Evolutionary conservation across 2,329 filamentous ascomycete species (phyloP), one percentile per base, ranked within the genome.

Genomic region (Myotisia sp.): DNA sequence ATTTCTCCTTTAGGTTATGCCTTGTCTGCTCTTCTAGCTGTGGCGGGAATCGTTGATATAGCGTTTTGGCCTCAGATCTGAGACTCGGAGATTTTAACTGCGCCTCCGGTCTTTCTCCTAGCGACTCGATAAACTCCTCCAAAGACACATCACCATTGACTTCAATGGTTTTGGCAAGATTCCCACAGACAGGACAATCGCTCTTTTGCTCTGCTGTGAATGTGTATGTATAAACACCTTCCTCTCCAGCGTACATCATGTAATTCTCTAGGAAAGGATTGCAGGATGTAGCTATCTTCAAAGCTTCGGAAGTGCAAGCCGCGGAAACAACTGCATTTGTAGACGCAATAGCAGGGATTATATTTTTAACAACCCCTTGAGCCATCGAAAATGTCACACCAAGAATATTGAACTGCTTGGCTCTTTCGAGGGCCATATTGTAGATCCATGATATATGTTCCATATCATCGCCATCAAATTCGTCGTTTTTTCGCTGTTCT

Each of bases 161-260:
- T 2, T 70, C 61, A 9, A 95, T 65, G 17, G 79, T 77, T 34
- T 83, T 79, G 3, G 90, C 76, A 38, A 83, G 61, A 34, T 83
- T 80, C 12, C 87, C 86, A 51, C 90, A 98, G 5, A 95, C 90
- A 2, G 90, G 85, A 44, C 90, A 98, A 57, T 95, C 90, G 10
- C 79, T 71, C 57, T 94, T 95, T 64, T 81, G 83, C 60, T 94
- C 79, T 50, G 93, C 85, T 50, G 85, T 78, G 55, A 95, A 98
- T 0, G 90, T 98, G 58, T 93, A 94, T 0, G 90, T 98, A 63
- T 98, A 98, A 44, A 98, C 79, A 44, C 80, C 73, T 50, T 92
- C 87, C 50, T 95, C 86, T 29, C 92, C 90, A 8, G 84, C 93
- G 58, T 98, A 98, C 82, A 94, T 93, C 86, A 95, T 95, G 62